A percentile compares a stretch with the other conserved stretches of the same genome.
Conservation (phyloP, 192 early-diverging fungal genomes). For the Bifiguratus adelaidae region DNA sequence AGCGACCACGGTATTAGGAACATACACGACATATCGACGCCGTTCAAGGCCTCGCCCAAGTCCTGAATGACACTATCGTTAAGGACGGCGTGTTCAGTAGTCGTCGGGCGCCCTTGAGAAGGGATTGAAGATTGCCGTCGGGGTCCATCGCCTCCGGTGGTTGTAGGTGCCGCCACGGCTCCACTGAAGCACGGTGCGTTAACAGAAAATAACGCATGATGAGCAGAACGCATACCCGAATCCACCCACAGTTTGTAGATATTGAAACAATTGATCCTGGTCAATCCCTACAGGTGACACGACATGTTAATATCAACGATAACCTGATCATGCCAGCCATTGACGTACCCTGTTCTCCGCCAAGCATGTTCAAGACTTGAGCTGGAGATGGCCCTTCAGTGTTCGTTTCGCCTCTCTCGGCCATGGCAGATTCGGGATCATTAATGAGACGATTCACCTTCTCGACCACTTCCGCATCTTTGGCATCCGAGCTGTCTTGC, state of each 20-base stretch:
- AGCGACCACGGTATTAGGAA: too few species aligned
- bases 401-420: not conserved
- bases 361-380: constrained; percentile 12
- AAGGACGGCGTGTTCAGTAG: too few species aligned
- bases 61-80: too few species aligned
- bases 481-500: constrained; percentile 51
- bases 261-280: constrained; percentile 20
- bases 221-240: not conserved
- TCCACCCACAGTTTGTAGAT: constrained; percentile 19
- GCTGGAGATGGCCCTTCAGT: constrained; percentile 6
- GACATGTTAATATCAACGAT: not conserved
- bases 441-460: constrained; percentile 50
- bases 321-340: not conserved
- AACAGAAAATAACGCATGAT: not conserved
- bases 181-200: not conserved
- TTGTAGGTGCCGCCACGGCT: too few species aligned
- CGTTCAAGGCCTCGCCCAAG: too few species aligned
- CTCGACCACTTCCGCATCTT: constrained; percentile 41
- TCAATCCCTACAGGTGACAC: constrained; percentile 4
- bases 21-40: too few species aligned
- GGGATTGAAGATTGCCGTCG: too few species aligned
- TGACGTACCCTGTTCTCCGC: constrained; percentile 4
- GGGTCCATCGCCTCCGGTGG: too few species aligned
- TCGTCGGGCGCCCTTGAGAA: too few species aligned
- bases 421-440: constrained; percentile 17